Percentiles rank a stretch among this genome's conserved stretches.
These are phyloP conservation scores for Cryptosporidium xiaoi DNA, from an alignment of 169 alveolate genomes.

Conservation along the genomic window DNA sequence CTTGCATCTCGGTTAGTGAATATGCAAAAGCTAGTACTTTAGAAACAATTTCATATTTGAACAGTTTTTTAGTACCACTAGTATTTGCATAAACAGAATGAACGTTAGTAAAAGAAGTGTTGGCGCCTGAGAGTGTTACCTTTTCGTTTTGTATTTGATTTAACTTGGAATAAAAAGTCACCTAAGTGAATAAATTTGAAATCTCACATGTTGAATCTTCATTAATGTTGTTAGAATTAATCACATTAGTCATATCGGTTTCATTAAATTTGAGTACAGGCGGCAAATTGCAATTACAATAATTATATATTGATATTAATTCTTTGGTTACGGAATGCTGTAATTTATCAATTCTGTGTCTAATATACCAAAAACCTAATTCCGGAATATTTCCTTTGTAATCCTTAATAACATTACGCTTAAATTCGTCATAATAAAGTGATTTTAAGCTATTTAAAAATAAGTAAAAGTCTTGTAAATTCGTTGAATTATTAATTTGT, in stretches of 20 bases:
- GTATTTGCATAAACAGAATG: no score
- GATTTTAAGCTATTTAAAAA: background rate
- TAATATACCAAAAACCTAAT: conserved; percentile 68
- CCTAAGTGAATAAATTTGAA: conserved; percentile 4
- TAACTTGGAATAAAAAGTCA: background rate
- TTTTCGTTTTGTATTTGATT: no score
- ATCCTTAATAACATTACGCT: background rate
- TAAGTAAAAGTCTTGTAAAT: conserved; percentile 9
- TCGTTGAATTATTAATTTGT: conserved; percentile 31
- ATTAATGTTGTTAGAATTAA: conserved; percentile 1
- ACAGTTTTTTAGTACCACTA: no score
- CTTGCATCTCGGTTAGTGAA: no score
- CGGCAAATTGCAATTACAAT: conserved; percentile 7
- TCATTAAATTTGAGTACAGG: conserved; percentile 31
- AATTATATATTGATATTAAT: conserved; percentile 37
- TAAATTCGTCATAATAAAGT: background rate
- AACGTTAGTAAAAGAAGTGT: no score
- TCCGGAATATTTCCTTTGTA: conserved; percentile 24
- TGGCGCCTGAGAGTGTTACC: no score
- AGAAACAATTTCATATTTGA: no score
- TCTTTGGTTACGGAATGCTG: conserved; percentile 42
- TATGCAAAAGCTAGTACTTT: no score
- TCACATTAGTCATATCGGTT: conserved; percentile 25
- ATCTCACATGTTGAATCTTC: conserved; percentile 2
- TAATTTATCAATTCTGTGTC: conserved; percentile 52